Percentiles rank a stretch among this genome's conserved stretches.
These are phyloP conservation scores for Sporothrix curviconia DNA, from an alignment of 2,329 filamentous ascomycete species.

Conservation along the genomic window DNA sequence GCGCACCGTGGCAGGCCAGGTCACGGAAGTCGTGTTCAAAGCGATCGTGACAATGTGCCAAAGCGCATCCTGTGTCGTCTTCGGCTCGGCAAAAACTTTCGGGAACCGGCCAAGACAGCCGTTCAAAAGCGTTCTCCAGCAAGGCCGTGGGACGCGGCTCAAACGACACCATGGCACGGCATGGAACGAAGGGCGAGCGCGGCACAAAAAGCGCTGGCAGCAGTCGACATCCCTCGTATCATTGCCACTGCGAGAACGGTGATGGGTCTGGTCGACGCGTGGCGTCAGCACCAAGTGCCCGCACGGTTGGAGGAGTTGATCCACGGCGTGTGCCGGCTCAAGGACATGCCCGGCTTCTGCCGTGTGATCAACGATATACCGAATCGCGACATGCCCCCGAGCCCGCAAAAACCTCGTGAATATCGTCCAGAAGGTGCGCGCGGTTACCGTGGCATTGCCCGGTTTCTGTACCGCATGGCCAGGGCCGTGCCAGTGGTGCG, in stretches of 20 bases:
- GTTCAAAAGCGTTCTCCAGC: not conserved
- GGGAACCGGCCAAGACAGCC: not conserved
- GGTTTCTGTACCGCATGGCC: slow-evolving; percentile 28
- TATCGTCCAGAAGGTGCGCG: slow-evolving; percentile 30
- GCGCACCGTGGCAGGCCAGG: not conserved
- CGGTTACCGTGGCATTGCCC: slow-evolving; percentile 31
- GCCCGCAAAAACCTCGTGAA: slow-evolving; percentile 3
- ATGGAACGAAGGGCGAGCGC: too few species aligned
- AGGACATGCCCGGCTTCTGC: not conserved
- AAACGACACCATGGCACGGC: too few species aligned
- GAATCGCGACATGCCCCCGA: not conserved
- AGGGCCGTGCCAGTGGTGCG: slow-evolving; percentile 15
- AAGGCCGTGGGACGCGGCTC: not conserved
- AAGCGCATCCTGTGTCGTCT: not conserved
- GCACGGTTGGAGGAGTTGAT: not conserved
- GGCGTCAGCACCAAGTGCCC: not conserved
- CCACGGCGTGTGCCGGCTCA: not conserved
- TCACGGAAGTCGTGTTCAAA: not conserved
- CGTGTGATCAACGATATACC: not conserved
- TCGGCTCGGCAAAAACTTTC: not conserved
- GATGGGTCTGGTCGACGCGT: not conserved
- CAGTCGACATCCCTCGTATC: not conserved
- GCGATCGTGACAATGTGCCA: not conserved
- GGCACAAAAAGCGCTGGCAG: not conserved
- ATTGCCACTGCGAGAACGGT: not conserved